phyloP scores from a whole-genome alignment of 2,329 filamentous ascomycete species.

The Sporothrix schenckii region DNA sequence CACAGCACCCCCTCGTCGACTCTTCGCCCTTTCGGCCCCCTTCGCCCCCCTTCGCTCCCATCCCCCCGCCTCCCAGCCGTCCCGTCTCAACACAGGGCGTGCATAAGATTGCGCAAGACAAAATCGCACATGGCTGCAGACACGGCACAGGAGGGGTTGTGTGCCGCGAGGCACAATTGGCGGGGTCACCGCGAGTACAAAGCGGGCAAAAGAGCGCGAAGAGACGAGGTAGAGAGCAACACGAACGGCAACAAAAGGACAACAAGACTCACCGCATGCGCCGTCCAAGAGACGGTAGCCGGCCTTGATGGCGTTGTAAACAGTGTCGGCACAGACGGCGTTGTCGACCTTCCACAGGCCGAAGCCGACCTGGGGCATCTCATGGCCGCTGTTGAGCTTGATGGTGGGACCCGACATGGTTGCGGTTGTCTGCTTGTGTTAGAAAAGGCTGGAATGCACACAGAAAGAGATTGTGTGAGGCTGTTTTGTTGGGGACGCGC shows the following conservation, averaged over 20 bases:
- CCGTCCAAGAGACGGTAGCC: constrained; percentile 65
- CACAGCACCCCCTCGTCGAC: background rate
- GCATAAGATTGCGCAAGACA: constrained; percentile 18
- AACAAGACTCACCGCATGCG: constrained; percentile 56
- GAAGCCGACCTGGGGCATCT: constrained; percentile 77
- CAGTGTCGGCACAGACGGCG: constrained; percentile 69
- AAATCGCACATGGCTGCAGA: background rate
- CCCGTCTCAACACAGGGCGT: constrained; percentile 22
- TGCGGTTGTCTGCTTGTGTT: constrained; percentile 3
- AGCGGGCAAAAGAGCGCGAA: background rate
- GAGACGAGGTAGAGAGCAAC: background rate
- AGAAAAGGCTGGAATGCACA: background rate
- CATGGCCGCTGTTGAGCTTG: constrained; percentile 66
- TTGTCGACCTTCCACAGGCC: constrained; percentile 84
- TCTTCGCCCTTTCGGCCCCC: background rate
- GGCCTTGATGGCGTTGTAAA: constrained; percentile 73
- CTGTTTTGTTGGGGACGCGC: too few relatives aligned
- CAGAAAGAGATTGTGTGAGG: too few relatives aligned
- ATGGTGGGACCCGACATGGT: constrained; percentile 42
- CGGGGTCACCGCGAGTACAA: constrained; percentile 22
- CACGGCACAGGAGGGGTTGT: constrained; percentile 28
- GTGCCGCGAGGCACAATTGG: background rate
- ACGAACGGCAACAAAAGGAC: background rate
- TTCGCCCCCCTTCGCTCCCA: too few relatives aligned
- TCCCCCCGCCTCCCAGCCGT: constrained; percentile 10